Evolutionary conservation across 176 grass and related monocot genomes (phyloP).

Genomic region (Phoenix roebelenii): DNA sequence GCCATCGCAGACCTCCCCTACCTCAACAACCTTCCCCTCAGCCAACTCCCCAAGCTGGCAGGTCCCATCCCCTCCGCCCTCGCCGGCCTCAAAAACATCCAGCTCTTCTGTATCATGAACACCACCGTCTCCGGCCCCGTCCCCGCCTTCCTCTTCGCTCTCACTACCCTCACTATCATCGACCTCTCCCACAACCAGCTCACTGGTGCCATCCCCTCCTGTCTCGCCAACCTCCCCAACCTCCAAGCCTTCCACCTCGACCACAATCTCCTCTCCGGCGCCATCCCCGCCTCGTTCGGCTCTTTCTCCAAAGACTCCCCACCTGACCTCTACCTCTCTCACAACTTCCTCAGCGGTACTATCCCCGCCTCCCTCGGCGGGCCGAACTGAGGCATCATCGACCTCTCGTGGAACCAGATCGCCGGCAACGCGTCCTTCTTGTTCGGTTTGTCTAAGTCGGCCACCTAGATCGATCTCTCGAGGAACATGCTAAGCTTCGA

Average conservation of each 20-base stretch:
- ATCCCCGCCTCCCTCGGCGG: conserved; percentile 47
- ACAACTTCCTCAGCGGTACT: conserved; percentile 47
- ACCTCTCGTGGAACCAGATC: conserved; percentile 62
- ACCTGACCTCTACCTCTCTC: conserved; percentile 32
- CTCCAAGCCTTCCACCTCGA: conserved; percentile 44
- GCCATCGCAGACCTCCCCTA: conserved; percentile 37
- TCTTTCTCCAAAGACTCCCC: conserved; percentile 16
- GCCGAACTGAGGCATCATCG: conserved; percentile 46
- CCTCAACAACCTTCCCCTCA: conserved; percentile 42
- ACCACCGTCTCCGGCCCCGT: conserved; percentile 47
- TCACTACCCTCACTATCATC: conserved; percentile 31
- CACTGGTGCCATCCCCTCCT: conserved; percentile 29
- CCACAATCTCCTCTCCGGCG: conserved; percentile 34
- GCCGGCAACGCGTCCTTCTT: conserved; percentile 48
- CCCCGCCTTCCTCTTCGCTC: conserved; percentile 30
- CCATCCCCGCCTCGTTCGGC: conserved; percentile 40
- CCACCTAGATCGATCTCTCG: conserved; percentile 55
- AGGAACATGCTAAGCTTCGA: conserved; percentile 75
- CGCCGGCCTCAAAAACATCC: conserved; percentile 38
- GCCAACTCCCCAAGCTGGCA: conserved; percentile 34
- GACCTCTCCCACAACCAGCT: conserved; percentile 53
- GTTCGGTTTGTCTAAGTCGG: conserved; percentile 33
- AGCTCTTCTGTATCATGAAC: conserved; percentile 53
- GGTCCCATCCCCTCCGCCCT: conserved; percentile 55
- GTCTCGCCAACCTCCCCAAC: conserved; percentile 37